These are phyloP conservation scores for Coffea eugenioides DNA, from an alignment of 257 asterid genomes.

Conservation along the genomic window DNA sequence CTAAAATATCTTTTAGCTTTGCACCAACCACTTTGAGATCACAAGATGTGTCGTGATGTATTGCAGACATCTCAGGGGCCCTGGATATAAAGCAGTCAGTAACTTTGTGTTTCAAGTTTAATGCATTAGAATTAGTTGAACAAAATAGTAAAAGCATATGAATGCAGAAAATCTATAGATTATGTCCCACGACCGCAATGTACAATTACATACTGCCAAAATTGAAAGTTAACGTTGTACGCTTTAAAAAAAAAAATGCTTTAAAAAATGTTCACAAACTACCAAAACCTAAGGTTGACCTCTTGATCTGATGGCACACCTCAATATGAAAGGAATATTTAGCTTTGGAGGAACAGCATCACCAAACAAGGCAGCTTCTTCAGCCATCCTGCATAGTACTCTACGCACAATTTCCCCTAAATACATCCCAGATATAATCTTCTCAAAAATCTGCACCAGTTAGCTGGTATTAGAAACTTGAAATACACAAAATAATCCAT, in stretches of 20 bases:
- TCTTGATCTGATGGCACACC: slow-evolving; percentile 32
- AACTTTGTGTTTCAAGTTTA: slow-evolving; percentile 4
- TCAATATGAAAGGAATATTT: slow-evolving; percentile 66
- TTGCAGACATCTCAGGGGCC: slow-evolving; percentile 75
- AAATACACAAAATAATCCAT: not conserved
- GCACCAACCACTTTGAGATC: slow-evolving; percentile 78
- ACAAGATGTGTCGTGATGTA: slow-evolving; percentile 79
- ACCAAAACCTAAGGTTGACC: not conserved
- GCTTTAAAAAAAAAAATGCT: not conserved
- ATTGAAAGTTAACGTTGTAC: not conserved
- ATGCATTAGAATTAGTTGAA: not conserved
- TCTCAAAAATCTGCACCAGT: slow-evolving; percentile 76
- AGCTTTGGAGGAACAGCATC: slow-evolving; percentile 65
- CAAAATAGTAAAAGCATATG: not conserved
- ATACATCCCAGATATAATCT: slow-evolving; percentile 90
- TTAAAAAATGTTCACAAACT: not conserved
- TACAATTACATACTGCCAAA: not conserved
- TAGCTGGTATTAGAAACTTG: slow-evolving; percentile 14
- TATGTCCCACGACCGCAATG: not conserved
- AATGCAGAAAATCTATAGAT: not conserved
- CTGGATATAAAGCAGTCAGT: slow-evolving; percentile 36
- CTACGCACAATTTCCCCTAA: slow-evolving; percentile 91
- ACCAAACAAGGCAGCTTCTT: slow-evolving; percentile 78
- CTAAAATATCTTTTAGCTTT: slow-evolving; percentile 68
- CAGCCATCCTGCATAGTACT: slow-evolving; percentile 76